phyloP scores from a whole-genome alignment of 1,139 yeast genomes.

The Petasospora rhodanensis region DNA sequence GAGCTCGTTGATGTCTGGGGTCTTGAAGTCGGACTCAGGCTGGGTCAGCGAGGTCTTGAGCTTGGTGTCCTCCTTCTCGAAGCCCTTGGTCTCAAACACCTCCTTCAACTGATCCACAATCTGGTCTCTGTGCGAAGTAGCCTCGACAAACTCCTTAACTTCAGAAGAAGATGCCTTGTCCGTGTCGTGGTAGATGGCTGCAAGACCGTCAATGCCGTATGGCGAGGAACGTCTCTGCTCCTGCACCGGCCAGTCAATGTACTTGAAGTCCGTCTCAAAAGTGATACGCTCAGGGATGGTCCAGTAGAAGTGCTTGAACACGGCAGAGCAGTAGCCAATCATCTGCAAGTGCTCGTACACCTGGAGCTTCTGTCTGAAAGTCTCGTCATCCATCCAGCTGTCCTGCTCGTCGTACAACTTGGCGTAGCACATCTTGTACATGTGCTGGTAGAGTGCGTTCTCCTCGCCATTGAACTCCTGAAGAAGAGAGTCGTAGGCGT shows the following conservation, averaged over 20 bases:
- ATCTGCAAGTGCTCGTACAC: constrained; percentile 25
- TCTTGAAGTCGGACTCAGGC: constrained; percentile 14
- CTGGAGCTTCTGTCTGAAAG: constrained; percentile 11
- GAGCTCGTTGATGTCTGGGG: constrained; percentile 17
- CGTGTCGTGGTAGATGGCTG: constrained; percentile 12
- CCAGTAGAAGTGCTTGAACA: constrained; percentile 24
- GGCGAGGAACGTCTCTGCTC: constrained; percentile 18
- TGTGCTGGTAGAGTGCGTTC: constrained; percentile 9
- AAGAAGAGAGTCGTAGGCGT: constrained; percentile 17
- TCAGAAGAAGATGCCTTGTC: constrained; percentile 2
- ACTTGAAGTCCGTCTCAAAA: constrained; percentile 25
- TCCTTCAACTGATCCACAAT: constrained; percentile 4
- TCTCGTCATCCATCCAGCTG: constrained; percentile 24
- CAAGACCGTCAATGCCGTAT: constrained; percentile 18
- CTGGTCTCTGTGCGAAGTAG: constrained; percentile 7
- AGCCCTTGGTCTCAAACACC: constrained; percentile 4
- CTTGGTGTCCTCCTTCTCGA: constrained; percentile 6
- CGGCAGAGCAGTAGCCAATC: constrained; percentile 26
- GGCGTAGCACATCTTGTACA: constrained; percentile 21
- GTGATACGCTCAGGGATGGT: constrained; percentile 24
- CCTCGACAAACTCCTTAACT: constrained; percentile 3
- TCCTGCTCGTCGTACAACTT: constrained; percentile 23
- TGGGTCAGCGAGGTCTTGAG: constrained; percentile 10
- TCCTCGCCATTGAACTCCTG: constrained; percentile 16
- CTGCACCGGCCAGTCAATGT: constrained; percentile 23